Percentiles rank a stretch among this genome's conserved stretches.
Conservation (phyloP, 1,284 basidiomycete species). For the Boletellus deceptivus region DNA sequence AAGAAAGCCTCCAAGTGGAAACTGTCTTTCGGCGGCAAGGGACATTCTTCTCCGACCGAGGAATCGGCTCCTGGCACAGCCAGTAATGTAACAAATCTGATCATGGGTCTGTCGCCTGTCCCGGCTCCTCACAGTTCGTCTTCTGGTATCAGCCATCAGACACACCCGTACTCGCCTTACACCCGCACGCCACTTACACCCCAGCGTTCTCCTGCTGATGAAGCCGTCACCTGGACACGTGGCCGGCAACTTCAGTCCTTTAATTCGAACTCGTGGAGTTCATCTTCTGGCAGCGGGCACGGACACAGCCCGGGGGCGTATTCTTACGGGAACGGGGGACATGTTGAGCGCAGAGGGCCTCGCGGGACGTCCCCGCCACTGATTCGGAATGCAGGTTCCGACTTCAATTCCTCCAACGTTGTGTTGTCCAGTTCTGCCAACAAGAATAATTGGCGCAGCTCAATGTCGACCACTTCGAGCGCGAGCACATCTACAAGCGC, state of each 20-base stretch:
- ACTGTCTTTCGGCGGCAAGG: slow-evolving; percentile 58
- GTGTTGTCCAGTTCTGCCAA: slow-evolving; percentile 26
- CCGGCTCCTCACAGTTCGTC: slow-evolving; percentile 14
- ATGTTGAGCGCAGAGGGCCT: slow-evolving; percentile 22
- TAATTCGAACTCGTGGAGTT: slow-evolving; percentile 19
- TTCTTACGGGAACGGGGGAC: slow-evolving; percentile 9
- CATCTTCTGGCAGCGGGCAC: slow-evolving; percentile 11
- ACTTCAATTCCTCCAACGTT: slow-evolving; percentile 17
- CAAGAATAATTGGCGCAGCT: slow-evolving; percentile 69
- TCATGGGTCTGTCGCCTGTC: slow-evolving; percentile 51
- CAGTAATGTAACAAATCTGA: slow-evolving; percentile 64
- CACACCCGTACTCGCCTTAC: slow-evolving; percentile 27
- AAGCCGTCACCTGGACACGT: slow-evolving; percentile 33
- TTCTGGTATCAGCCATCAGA: slow-evolving; percentile 16
- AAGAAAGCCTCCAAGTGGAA: slow-evolving; percentile 84
- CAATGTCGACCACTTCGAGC: slow-evolving; percentile 64
- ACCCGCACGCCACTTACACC: slow-evolving; percentile 34
- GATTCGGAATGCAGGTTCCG: slow-evolving; percentile 48
- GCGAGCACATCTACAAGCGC: slow-evolving; percentile 64
- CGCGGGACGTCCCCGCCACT: slow-evolving; percentile 33
- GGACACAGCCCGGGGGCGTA: slow-evolving; percentile 11
- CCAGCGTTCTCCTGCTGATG: slow-evolving; percentile 36
- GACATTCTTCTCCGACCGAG: slow-evolving; percentile 50
- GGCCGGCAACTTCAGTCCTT: slow-evolving; percentile 30
- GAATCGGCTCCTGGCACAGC: slow-evolving; percentile 50